Conservation (phyloP, 2,329 filamentous ascomycete species). For the Trichoderma polysporum region DNA sequence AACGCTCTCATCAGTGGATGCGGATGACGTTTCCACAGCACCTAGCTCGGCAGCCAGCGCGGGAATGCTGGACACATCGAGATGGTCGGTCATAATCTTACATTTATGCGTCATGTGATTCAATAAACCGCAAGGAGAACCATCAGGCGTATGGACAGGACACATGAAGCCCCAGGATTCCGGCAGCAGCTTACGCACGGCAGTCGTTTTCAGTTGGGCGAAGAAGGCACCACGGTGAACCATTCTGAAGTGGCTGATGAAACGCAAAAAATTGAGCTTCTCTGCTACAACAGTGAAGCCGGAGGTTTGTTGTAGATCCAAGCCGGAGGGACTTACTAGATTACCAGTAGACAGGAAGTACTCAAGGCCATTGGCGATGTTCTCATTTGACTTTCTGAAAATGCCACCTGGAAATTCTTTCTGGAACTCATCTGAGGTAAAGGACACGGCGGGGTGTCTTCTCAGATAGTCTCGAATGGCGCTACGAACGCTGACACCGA, state of each 20-base stretch:
- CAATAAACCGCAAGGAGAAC: constrained; percentile 86
- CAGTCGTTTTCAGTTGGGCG: constrained; percentile 94
- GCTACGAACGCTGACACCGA: constrained; percentile 55
- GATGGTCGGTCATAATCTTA: constrained; percentile 72
- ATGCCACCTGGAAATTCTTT: constrained; percentile 78
- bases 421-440: constrained; percentile 73
- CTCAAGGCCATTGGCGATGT: constrained; percentile 80
- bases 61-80: constrained; percentile 74
- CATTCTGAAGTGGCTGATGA: constrained; percentile 99
- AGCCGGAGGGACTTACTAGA: constrained; percentile 81
- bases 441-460: constrained; percentile 62
- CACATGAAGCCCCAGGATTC: constrained; percentile 99
- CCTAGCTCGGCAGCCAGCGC: constrained; percentile 76
- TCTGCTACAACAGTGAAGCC: constrained; percentile 97
- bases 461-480: constrained; percentile 59
- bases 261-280: constrained; percentile 98
- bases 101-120: constrained; percentile 97
- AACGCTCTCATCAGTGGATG: constrained; percentile 78
- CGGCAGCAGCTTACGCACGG: constrained; percentile 89
- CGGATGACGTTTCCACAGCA: constrained; percentile 71
- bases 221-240: constrained; percentile 99
- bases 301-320: constrained; percentile 91
- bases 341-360: constrained; percentile 98
- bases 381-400: constrained; percentile 80
- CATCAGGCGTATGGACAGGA: constrained; percentile 96